Conservation (phyloP, 73 alveolate species). For the Urostyla sp. region DNA sequence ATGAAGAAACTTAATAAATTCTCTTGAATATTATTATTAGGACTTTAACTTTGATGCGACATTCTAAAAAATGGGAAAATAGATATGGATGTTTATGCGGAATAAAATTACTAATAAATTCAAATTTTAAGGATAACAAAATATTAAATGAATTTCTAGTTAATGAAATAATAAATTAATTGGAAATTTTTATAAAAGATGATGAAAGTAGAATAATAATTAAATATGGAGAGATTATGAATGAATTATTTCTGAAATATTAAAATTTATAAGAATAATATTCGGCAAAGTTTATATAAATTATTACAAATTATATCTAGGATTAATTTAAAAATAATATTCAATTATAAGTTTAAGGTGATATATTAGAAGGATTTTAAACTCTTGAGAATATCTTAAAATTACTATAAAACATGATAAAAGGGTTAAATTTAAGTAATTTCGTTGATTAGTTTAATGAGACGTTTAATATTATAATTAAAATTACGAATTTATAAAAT, state of each 20-base stretch:
- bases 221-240: neutral
- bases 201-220: constrained; percentile 7
- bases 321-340: too few relatives aligned
- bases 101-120: neutral
- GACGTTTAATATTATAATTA: neutral
- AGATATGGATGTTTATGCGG: constrained; percentile 49
- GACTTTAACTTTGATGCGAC: constrained; percentile 17
- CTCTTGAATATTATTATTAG: too few relatives aligned
- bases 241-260: neutral
- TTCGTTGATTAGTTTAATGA: neutral
- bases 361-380: too few relatives aligned
- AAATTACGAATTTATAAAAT: neutral
- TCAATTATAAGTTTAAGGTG: too few relatives aligned
- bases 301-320: too few relatives aligned
- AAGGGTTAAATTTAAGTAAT: neutral
- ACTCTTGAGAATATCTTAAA: too few relatives aligned
- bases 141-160: constrained; percentile 9
- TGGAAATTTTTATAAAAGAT: constrained; percentile 21
- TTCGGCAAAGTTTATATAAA: too few relatives aligned
- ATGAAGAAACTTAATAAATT: too few relatives aligned
- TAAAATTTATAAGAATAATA: neutral
- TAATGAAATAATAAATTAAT: neutral
- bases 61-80: constrained; percentile 50
- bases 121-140: constrained; percentile 16
- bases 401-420: too few relatives aligned